Base-by-base conservation (phyloP, 164 flowering plant genomes). In the Tinospora cordifolia region DNA sequence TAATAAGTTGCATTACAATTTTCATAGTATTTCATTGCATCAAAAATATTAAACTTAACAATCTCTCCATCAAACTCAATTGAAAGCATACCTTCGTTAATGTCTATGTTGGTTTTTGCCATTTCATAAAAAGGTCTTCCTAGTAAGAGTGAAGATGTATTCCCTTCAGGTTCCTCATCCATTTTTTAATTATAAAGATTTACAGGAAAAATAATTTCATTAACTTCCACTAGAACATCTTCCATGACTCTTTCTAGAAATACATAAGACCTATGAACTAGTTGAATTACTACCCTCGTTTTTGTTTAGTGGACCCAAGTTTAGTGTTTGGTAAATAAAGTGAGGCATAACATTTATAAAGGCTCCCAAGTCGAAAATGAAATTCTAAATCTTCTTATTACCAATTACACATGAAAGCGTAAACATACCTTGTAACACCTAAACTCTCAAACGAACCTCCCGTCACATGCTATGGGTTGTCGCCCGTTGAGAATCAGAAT, bases 31-130 rank as follows among this genome's bases (percentile, higher is more conserved):
- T 22, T 69, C 76, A 69, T 74, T 6, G 64, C 72, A 30, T 69
- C 68, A 49, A 36, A 74, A 26, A 76, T 51, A 27, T 69, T 72
- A 1, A 72, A 72, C 12, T 62, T 41, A 34, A 76, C 12, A 27
- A 39, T 47, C 30, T 73, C 47, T 4, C 76, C 71, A 70, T 73
- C 69, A 65, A 77, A 73, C 46, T 73, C 72, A 71, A 77, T 73
- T 8, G 66, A 66, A 21, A 77, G 34, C 2, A 34, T 65, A 1
- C 65, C 70, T 26, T 2, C 13, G 51, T 69, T 41, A 9, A 72
- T 51, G 69, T 76, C 59, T 14, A 69, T 70, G 30, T 64, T 65
- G 2, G 64, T 74, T 27, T 41, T 19, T 15, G 57, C 8, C 1
- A 26, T 66, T 19, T 75, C n/a, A 70, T 25, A n/a, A 24, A 75